Evolutionary conservation across 768 basidiomycete genomes (phyloP), one percentile per base, ranked within the genome.

Genomic region (Cystoderma amianthinum): DNA sequence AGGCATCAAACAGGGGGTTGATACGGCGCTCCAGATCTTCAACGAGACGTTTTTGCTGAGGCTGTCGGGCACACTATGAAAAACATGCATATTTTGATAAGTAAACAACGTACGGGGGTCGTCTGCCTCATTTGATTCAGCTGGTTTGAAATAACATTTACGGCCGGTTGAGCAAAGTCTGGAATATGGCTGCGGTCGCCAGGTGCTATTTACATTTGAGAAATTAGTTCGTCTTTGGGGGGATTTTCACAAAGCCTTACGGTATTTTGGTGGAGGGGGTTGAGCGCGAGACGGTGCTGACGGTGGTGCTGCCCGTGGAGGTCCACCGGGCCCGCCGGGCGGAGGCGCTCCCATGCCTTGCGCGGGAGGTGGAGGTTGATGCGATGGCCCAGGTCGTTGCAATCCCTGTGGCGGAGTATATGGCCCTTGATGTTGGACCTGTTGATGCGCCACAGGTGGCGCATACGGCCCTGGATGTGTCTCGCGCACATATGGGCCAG

Each of bases 11-110:
- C 34, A 97, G 61, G 0, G 81, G 75, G 54, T 83, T 92, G 50
- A 95, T 69, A 22, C 94, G 75, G 15, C 90, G 76, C 56, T 94
- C 91, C 3, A 93, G 73, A 51, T 95, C 93, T 38, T 91, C 90
- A 0, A 78, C 80, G 48, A 93, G 70, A 23, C 88, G 82, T 57
- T 83, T 85, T 67, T 94, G 85, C 52, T 83, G 78, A 3, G 85
- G 74, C 87, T 92, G n/a, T n/a, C n/a, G n/a, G n/a, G n/a, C n/a
- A n/a, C n/a, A n/a, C n/a, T n/a, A n/a, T n/a, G n/a, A n/a, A n/a
- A n/a, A n/a, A n/a, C n/a, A n/a, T n/a, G n/a, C n/a, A n/a, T n/a
- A n/a, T n/a, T n/a, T n/a, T n/a, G n/a, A n/a, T n/a, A n/a, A n/a
- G n/a, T n/a, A n/a, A n/a, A n/a, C n/a, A n/a, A n/a, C n/a, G n/a